Evolutionary conservation across 345 rosid genomes (phyloP).

Genomic region (Acer saccharum): DNA sequence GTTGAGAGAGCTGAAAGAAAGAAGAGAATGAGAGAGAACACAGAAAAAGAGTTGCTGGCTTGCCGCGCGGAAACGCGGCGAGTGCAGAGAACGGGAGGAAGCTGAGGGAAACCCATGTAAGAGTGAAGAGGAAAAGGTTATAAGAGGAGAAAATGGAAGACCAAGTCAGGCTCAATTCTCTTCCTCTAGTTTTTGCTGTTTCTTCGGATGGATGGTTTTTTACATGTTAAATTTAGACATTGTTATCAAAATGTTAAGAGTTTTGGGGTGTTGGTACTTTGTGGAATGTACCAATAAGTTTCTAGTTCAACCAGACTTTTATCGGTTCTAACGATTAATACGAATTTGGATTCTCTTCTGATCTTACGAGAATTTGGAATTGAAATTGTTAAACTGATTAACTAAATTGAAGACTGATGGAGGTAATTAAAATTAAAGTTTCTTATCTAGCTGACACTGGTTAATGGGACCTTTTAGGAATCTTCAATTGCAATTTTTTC

Average conservation of each 20-base stretch:
- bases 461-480: no score
- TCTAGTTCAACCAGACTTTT: no score
- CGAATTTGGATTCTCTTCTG: no score
- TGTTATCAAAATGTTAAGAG: not conserved
- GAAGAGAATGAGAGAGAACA: not conserved
- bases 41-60: not conserved
- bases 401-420: no score
- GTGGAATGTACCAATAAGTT: no score
- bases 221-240: not conserved
- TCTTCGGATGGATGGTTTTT: constrained; percentile 28
- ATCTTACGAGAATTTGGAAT: no score
- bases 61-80: constrained; percentile 39
- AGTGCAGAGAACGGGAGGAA: constrained; percentile 22
- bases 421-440: no score
- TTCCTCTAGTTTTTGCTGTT: constrained; percentile 49
- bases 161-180: constrained; percentile 31
- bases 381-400: no score
- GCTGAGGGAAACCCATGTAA: constrained; percentile 31
- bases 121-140: constrained; percentile 23
- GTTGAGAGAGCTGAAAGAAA: not conserved
- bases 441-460: no score
- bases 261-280: no score
- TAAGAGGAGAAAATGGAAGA: constrained; percentile 28
- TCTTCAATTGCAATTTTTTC: no score
- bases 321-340: no score